Conservation (phyloP, 2,329 filamentous ascomycete genomes). For the Tolypocladium sp. region DNA sequence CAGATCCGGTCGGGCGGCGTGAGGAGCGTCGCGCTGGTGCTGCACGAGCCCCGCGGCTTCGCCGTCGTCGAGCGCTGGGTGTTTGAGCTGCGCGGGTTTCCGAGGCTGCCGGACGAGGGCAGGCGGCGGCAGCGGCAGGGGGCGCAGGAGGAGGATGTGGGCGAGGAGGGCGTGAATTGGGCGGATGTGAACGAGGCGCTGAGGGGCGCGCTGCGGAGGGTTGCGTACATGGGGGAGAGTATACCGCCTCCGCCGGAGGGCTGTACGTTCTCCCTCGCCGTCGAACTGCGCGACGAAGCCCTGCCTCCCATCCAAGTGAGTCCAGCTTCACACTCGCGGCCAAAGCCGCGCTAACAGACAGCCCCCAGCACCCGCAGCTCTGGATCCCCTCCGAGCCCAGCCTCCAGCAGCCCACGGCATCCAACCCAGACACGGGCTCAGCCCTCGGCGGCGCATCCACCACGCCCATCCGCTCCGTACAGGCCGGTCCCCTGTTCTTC, state of each 20-base stretch:
- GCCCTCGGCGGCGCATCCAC: conserved; percentile 29
- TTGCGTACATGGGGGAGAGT: conserved; percentile 50
- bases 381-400: conserved; percentile 49
- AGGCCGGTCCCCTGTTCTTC: conserved; percentile 51
- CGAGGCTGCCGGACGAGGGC: not conserved
- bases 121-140: not conserved
- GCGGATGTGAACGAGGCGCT: conserved; percentile 64
- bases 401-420: conserved; percentile 27
- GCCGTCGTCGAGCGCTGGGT: conserved; percentile 52
- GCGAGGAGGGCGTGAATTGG: conserved; percentile 32
- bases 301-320: conserved; percentile 49
- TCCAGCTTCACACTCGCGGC: conserved; percentile 4
- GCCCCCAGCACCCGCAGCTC: conserved; percentile 43
- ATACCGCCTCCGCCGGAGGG: conserved; percentile 49
- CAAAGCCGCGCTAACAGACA: not conserved
- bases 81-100: conserved; percentile 47
- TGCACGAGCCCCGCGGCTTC: conserved; percentile 30
- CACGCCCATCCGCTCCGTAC: conserved; percentile 42
- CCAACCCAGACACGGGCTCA: conserved; percentile 16
- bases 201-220: conserved; percentile 53
- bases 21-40: conserved; percentile 36
- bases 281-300: conserved; percentile 58
- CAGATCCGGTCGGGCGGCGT: conserved; percentile 55
- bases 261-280: conserved; percentile 67
- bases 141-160: conserved; percentile 17